Evolutionary conservation across 2,329 filamentous ascomycete species (phyloP).

Genomic region (Botrytis paeoniae): DNA sequence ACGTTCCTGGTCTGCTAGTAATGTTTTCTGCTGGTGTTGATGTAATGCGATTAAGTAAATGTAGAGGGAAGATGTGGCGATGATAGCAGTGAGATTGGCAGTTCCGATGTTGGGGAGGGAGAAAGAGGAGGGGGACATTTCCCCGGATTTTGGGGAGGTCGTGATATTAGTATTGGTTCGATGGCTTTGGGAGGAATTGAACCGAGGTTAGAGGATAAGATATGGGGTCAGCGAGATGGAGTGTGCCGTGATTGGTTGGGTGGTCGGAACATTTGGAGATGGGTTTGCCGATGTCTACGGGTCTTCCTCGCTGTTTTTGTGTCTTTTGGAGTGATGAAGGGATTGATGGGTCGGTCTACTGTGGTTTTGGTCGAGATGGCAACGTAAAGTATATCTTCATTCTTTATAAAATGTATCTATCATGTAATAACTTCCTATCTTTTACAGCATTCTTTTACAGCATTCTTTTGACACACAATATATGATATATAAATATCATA

Average conservation of each 20-base stretch:
- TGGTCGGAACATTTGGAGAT: not conserved
- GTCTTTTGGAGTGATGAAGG: not conserved
- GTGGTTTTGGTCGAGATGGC: not conserved
- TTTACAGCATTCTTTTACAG: not conserved
- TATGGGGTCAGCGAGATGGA: slow-evolving; percentile 14
- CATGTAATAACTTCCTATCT: not conserved
- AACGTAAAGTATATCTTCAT: not conserved
- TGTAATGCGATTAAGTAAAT: not conserved
- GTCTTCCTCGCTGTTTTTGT: no score
- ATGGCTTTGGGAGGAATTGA: not conserved
- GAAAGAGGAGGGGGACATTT: not conserved
- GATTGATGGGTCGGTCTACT: not conserved
- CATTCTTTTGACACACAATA: no score
- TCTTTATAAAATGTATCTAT: not conserved
- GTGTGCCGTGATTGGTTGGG: slow-evolving; percentile 15
- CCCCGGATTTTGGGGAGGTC: not conserved
- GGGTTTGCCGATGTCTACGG: not conserved
- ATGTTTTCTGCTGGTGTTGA: not conserved
- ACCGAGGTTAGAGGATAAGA: slow-evolving; percentile 9
- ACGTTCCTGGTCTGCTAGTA: not conserved
- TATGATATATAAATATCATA: not conserved
- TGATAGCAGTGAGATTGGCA: slow-evolving; percentile 9
- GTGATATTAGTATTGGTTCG: not conserved
- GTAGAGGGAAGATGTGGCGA: slow-evolving; percentile 13
- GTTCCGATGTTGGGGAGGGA: slow-evolving; percentile 11